phyloP scores from a whole-genome alignment of 768 basidiomycete species.

The Lyophyllum semitale region DNA sequence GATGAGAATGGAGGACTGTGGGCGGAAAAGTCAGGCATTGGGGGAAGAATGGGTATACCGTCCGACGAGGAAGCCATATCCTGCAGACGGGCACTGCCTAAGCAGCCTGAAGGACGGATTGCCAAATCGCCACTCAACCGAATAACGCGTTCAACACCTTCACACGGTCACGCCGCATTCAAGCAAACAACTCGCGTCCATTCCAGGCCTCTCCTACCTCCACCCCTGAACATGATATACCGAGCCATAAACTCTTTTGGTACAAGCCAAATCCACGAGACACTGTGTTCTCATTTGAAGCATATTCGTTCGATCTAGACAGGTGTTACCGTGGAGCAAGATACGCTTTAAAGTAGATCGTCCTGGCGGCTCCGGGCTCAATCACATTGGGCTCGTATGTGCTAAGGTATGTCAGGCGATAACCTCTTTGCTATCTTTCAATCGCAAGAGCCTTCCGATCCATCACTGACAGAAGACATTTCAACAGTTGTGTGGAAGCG shows the following conservation, averaged over 20 bases:
- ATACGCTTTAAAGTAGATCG: background rate
- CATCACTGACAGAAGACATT: background rate
- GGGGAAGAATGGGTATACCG: slow-evolving; percentile 31
- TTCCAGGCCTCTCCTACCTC: background rate
- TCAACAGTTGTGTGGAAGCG: background rate
- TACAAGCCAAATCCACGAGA: background rate
- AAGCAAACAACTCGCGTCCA: background rate
- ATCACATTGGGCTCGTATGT: no score
- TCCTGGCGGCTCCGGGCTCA: background rate
- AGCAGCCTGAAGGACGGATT: slow-evolving; percentile 13
- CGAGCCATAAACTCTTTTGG: background rate
- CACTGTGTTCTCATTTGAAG: background rate
- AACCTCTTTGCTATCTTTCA: background rate
- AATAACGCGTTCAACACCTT: slow-evolving; percentile 25
- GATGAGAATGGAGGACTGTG: slow-evolving; percentile 44
- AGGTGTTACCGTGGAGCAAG: no score
- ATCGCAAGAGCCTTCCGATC: background rate
- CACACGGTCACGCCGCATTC: slow-evolving; percentile 26
- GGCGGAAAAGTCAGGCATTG: slow-evolving; percentile 43
- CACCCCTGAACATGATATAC: background rate
- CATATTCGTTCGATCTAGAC: background rate
- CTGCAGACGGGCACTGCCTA: slow-evolving; percentile 18
- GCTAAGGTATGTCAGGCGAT: background rate
- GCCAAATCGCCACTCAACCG: slow-evolving; percentile 12
- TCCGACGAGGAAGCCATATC: slow-evolving; percentile 44